Evolutionary conservation across 2,329 filamentous ascomycete genomes (phyloP), one percentile per base, ranked within the genome.

Genomic region (Hypoxylon sp.): DNA sequence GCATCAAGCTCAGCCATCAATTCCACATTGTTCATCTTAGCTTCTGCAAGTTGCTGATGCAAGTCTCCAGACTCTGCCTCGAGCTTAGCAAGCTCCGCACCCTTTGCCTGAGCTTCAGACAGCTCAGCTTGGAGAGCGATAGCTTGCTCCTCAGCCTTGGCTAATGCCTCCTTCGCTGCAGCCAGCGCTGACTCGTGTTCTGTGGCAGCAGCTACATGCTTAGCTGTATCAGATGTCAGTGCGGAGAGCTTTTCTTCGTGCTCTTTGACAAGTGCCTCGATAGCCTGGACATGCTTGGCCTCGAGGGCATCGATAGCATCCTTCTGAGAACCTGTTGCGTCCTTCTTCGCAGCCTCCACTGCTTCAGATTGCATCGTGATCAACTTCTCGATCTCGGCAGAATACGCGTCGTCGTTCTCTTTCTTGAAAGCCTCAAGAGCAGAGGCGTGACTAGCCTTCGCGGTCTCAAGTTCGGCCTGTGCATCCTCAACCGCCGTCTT

Each of bases 1-100:
- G 81, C 81, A 53, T 87, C 84, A 11, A 87, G 75, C 40, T 84
- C 82, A 13, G 83, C 82, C 67, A 82, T 76, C 7, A 81, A 77
- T 48, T 78, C 79, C 52, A 82, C 79, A 53, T 81, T 81, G 46
- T 79, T 78, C 73, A 84, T 82, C 73, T 84, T 84, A 58, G 81
- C 80, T 37, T 78, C 73, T 2, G 79, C 82, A 30, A 85, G 77
- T 60, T 79, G 75, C 60, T 78, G 77, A 46, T 76, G 75, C 55
- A 84, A 67, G 16, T 76, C 73, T 56, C 76, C 74, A 21, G 74
- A 66, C 59, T 84, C 81, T 19, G 71, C 68, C 56, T 80, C 71
- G 2, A 73, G 66, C 63, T 78, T 76, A 41, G 66, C 69, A 11
- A 81, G 69, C 13, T 75, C 70, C 25, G 73, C 71, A 12, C 42